Evolutionary conservation across 495 filamentous ascomycete species (phyloP), one percentile per base, ranked within the genome.

Genomic region (Friedmanniomyces endolithicus): DNA sequence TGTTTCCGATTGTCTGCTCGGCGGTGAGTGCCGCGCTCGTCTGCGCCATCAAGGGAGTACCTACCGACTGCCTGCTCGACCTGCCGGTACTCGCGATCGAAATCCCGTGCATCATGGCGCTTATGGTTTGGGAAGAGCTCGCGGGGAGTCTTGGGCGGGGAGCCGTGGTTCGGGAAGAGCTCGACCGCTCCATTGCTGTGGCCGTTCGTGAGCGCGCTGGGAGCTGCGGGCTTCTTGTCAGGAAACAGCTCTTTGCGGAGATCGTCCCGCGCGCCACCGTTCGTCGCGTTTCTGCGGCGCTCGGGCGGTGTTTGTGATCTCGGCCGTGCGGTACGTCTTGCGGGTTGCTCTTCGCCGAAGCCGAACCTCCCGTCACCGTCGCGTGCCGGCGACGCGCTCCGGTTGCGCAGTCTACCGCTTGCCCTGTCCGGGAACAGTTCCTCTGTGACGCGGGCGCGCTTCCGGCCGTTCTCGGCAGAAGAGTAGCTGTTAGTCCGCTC

Each of bases 101-200:
- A 75, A 65, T 87, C 84, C 34, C 80, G 77, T 0, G 83, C 82
- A 60, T 78, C 78, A 29, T 78, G 78, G 0, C 82, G 75, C 34
- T 82, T 81, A 59, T 86, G 83, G 56, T 79, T 78, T 55, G 73
- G 84, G 66, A 90, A 85, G 6, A 89, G 76, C 56, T 90, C 86
- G 49, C 82, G 84, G 4, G 56, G 31, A 35, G 40, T 35, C 7
- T 49, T 57, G 6, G 50, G 29, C 16, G 63, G 44, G 7, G 56
- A 59, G 2, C 45, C 16, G 50, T 56, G 53, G 17, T 37, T 46
- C 9, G 57, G 50, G 41, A 54, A 60, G 2, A 56, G 37, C 4
- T 60, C 57, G 4, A 12, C 37, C 23, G 23, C n/a, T 47, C 31
- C 48, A 17, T 40, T 44, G 40, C 22, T 20, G 29, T 48, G 19